phyloP scores from a whole-genome alignment of 2,329 filamentous ascomycete species.

The Elsinoe perseae region DNA sequence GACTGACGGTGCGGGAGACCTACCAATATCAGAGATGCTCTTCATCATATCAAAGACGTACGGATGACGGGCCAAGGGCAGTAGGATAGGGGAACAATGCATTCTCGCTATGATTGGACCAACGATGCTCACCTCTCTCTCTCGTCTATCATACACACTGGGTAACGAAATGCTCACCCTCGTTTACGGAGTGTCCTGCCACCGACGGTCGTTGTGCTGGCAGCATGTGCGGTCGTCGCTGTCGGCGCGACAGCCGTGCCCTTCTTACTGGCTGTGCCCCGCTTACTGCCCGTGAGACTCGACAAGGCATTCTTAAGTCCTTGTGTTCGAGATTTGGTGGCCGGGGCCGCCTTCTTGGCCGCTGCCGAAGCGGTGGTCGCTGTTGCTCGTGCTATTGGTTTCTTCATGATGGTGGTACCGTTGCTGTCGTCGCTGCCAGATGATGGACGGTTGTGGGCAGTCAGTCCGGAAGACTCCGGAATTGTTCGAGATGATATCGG shows the following conservation, averaged over 20 bases:
- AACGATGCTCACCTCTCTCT: conserved; percentile 12
- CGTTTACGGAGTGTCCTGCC: conserved; percentile 15
- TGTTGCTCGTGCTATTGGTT: conserved; percentile 28
- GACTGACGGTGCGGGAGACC: neutral
- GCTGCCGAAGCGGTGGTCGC: conserved; percentile 22
- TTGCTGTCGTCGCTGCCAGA: conserved; percentile 51
- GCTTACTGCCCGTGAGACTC: conserved; percentile 41
- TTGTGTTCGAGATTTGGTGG: conserved; percentile 32
- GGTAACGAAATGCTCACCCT: conserved; percentile 16
- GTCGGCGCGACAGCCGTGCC: conserved; percentile 33
- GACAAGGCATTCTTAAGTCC: conserved; percentile 50
- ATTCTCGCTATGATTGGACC: conserved; percentile 8
- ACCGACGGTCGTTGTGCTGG: conserved; percentile 23
- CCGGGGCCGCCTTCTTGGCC: conserved; percentile 16
- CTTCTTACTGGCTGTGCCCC: conserved; percentile 34
- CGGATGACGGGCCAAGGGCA: no score
- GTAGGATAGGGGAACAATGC: conserved; percentile 8
- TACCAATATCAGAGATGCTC: conserved; percentile 5
- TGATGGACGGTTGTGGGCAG: conserved; percentile 24
- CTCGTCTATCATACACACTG: no score
- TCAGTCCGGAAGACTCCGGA: conserved; percentile 19
- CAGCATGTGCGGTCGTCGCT: conserved; percentile 24
- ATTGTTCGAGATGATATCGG: neutral
- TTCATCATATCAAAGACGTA: neutral
- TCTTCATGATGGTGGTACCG: conserved; percentile 56